Evolutionary conservation across 768 basidiomycete species (phyloP).

Genomic region (Ramaria sp.): DNA sequence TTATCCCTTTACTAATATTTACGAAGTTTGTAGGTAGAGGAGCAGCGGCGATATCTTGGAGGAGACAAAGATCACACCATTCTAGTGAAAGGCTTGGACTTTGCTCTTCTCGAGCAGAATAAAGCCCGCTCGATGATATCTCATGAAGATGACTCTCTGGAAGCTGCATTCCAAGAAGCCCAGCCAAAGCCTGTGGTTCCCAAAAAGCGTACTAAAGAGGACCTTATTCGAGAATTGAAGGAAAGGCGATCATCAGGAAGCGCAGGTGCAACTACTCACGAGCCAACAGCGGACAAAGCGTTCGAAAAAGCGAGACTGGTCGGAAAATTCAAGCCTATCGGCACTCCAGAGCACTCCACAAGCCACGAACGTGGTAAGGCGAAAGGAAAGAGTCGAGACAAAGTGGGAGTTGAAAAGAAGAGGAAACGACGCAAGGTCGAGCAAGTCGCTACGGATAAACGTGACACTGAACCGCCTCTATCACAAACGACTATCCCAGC

Average conservation of each 20-base stretch:
- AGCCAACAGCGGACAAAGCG: conserved; percentile 12
- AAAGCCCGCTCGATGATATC: conserved; percentile 47
- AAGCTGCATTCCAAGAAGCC: conserved; percentile 54
- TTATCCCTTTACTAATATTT: neutral
- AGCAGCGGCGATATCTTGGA: conserved; percentile 67
- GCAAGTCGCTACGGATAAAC: too few relatives aligned
- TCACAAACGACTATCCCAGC: neutral
- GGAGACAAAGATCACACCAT: conserved; percentile 80
- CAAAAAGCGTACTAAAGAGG: conserved; percentile 69
- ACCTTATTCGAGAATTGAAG: conserved; percentile 65
- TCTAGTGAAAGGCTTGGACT: conserved; percentile 84
- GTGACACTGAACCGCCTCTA: too few relatives aligned
- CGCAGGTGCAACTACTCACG: conserved; percentile 12
- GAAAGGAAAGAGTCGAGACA: conserved; percentile 40
- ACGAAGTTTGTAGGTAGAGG: conserved; percentile 43
- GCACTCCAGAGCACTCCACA: conserved; percentile 5
- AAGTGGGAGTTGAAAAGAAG: conserved; percentile 37
- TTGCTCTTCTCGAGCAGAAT: conserved; percentile 75
- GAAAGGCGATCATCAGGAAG: conserved; percentile 36
- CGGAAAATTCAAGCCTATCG: conserved; percentile 22
- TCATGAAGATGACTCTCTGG: conserved; percentile 66
- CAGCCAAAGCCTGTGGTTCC: conserved; percentile 22
- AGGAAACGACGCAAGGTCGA: conserved; percentile 33
- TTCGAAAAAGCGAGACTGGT: conserved; percentile 21
- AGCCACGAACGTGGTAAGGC: conserved; percentile 23